A percentile compares a stretch with the other conserved stretches of the same genome.
Conservation (phyloP, 2,329 filamentous ascomycete genomes). For the Neocucurbitaria cava region DNA sequence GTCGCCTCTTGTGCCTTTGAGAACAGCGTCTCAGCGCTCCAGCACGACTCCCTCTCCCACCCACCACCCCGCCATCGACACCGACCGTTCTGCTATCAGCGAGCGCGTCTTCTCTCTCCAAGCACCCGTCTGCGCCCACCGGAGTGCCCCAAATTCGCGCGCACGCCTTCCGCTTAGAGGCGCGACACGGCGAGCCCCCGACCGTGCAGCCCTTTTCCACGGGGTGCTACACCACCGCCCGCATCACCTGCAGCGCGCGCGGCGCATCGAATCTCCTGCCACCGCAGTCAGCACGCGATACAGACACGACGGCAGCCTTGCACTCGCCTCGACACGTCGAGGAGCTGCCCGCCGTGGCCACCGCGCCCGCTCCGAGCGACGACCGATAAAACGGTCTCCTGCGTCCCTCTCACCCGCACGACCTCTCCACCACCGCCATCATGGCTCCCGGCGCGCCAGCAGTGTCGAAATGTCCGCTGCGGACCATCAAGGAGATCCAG, state of each 20-base stretch:
- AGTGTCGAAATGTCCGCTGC: constrained; percentile 72
- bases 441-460: constrained; percentile 93
- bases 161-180: constrained; percentile 27
- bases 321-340: constrained; percentile 21
- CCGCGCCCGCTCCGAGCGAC: constrained; percentile 25
- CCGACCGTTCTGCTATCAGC: constrained; percentile 40
- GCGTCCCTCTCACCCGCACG: constrained; percentile 10
- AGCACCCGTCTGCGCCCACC: constrained; percentile 32
- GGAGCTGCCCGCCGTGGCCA: constrained; percentile 40
- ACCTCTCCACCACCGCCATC: constrained; percentile 30
- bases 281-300: constrained; percentile 16
- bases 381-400: constrained; percentile 23
- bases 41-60: constrained; percentile 34
- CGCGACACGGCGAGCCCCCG: constrained; percentile 39
- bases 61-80: constrained; percentile 37
- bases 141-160: constrained; percentile 34
- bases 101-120: constrained; percentile 42
- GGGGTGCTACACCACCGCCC: constrained; percentile 32
- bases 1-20: constrained; percentile 21
- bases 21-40: constrained; percentile 15
- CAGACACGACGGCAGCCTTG: constrained; percentile 28
- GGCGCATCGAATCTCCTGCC: constrained; percentile 36
- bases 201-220: constrained; percentile 38
- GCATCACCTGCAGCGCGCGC: constrained; percentile 41
- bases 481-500: constrained; percentile 98